Conservation (phyloP, 768 basidiomycete genomes). For the Mycena leptocephala region DNA sequence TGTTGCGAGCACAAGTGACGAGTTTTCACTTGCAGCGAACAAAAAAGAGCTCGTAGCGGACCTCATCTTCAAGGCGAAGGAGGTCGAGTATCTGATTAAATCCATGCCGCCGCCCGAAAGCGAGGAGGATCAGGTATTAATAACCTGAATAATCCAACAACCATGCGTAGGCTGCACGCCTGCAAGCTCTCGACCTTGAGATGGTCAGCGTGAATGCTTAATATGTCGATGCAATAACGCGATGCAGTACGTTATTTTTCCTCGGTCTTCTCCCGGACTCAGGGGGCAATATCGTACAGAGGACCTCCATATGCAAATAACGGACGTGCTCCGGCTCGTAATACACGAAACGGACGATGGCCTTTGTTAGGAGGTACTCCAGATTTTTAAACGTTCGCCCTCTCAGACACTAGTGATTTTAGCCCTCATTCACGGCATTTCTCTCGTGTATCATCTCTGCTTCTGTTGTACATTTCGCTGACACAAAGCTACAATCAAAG, state of each 20-base stretch:
- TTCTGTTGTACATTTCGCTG: background rate
- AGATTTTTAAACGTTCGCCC: no score
- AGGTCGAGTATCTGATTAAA: constrained; percentile 74
- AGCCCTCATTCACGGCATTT: no score
- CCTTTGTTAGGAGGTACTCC: no score
- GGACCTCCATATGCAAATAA: no score
- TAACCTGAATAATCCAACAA: background rate
- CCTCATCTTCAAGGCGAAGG: constrained; percentile 89
- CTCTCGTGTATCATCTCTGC: background rate
- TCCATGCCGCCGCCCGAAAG: background rate
- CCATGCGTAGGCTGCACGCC: background rate
- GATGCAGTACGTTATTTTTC: no score
- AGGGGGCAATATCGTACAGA: no score
- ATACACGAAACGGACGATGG: no score
- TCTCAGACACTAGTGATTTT: no score
- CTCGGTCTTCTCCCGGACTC: no score
- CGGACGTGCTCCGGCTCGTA: no score
- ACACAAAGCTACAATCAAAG: background rate
- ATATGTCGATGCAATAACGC: background rate
- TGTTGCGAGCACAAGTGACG: background rate
- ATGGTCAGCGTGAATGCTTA: background rate
- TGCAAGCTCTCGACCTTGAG: background rate
- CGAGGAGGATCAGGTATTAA: background rate
- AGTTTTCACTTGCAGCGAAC: constrained; percentile 67
- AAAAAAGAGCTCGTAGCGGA: constrained; percentile 89